phyloP scores from a whole-genome alignment of 1,284 basidiomycete genomes.

The Sporisorium exsertum region DNA sequence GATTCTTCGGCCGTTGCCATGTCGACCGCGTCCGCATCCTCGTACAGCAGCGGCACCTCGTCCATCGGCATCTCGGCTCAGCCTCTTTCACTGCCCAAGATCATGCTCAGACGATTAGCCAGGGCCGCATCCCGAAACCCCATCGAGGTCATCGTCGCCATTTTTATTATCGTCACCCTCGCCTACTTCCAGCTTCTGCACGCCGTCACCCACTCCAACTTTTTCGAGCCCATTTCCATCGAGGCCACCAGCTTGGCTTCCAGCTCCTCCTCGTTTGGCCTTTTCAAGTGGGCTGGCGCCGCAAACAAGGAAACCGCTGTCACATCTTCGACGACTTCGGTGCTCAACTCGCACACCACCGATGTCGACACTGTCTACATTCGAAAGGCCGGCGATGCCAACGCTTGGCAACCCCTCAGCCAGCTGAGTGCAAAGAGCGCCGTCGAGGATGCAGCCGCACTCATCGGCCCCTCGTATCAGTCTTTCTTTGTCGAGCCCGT shows the following conservation, averaged over 20 bases:
- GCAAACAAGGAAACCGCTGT: slow-evolving; percentile 10
- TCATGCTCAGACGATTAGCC: slow-evolving; percentile 51
- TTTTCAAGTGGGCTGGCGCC: slow-evolving; percentile 46
- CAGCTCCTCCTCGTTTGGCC: slow-evolving; percentile 43
- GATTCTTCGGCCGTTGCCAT: slow-evolving; percentile 12
- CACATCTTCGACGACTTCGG: background rate
- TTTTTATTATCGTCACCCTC: slow-evolving; percentile 86
- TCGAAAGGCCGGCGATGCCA: slow-evolving; percentile 40
- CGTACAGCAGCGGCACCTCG: slow-evolving; percentile 40
- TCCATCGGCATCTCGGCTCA: slow-evolving; percentile 41
- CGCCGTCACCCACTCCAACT: slow-evolving; percentile 78
- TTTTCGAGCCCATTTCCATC: slow-evolving; percentile 67
- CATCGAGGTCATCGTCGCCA: slow-evolving; percentile 86
- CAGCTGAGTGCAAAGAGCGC: slow-evolving; percentile 13
- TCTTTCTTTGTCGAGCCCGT: slow-evolving; percentile 56
- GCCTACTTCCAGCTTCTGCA: slow-evolving; percentile 91
- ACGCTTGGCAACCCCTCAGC: slow-evolving; percentile 45
- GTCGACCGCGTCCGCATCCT: slow-evolving; percentile 42
- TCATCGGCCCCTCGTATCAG: slow-evolving; percentile 21
- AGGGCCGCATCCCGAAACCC: slow-evolving; percentile 67
- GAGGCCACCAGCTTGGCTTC: slow-evolving; percentile 56
- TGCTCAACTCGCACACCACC: background rate
- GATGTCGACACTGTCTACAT: slow-evolving; percentile 44
- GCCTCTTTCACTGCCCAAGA: slow-evolving; percentile 50
- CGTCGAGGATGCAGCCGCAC: slow-evolving; percentile 21